Base-by-base conservation (phyloP, 2,329 filamentous ascomycete genomes). In the Dactylonectria macrodidyma region DNA sequence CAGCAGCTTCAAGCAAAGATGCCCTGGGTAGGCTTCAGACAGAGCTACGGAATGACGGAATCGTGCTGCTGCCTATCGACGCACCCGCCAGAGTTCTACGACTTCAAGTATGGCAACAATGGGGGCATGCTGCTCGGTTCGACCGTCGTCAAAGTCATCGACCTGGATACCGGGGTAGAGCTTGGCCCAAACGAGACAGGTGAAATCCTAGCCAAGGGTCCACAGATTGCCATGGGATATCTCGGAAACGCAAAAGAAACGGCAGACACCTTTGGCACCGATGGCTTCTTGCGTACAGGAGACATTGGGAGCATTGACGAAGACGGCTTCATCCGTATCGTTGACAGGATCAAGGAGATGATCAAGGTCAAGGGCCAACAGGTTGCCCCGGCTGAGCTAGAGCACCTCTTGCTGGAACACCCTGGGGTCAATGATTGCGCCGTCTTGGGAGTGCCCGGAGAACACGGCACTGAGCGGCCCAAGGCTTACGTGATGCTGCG, bases 41-140 rank as follows among this genome's bases (percentile, higher is more conserved):
- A 76, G 30, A 65, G 94, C 81, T 97, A 97, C 77, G 94, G 94
- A 50, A 96, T 96, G 94, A 97, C 94, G 1, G 94, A 97, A 81
- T 96, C 94, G 0, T 87, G 85, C 34, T 83, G 88, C 81, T 87
- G 87, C 52, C 95, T 96, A 91, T 95, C 93, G 0, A 85, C 90
- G 0, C 94, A 96, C 74, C 90, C 93, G 0, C 83, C 93, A 0
- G 87, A 88, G 33, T 92, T 91, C 79, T 85, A 93, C 30, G 91
- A 22, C 36, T 75, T 57, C 12, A 56, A 68, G 11, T 66, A 73
- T 24, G 69, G 34, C 3, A 22, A 70, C 6, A 62, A 34, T 0
- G 73, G 59, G 0, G 72, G 72, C 1, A 70, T 59, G 26, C 41
- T 74, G 2, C 55, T 76, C 3, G 68, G 93, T 46, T 85, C 87